A percentile compares a stretch with the other conserved stretches of the same genome.
Evolutionary conservation across 495 filamentous ascomycete species (phyloP).

Genomic region (Emericellopsis terricola): DNA sequence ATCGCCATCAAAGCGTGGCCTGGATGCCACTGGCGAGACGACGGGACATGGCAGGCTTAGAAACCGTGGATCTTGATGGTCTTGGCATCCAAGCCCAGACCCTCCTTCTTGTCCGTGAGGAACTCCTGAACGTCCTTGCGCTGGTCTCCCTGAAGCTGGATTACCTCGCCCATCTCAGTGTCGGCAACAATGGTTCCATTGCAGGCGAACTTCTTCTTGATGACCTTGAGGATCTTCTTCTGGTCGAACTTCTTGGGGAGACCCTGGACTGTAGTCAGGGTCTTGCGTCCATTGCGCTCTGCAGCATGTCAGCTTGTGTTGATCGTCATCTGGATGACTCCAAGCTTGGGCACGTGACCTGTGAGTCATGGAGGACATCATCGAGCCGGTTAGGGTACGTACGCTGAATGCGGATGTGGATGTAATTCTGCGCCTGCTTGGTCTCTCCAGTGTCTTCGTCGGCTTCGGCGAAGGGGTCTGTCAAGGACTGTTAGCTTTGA

Average conservation of each 20-base stretch:
- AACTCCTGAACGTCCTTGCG: conserved; percentile 97
- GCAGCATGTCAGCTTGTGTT: conserved; percentile 7
- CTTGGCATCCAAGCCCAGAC: conserved; percentile 80
- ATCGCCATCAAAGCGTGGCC: conserved; percentile 2
- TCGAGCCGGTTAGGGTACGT: conserved; percentile 27
- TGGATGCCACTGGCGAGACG: conserved; percentile 1
- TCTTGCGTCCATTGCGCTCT: conserved; percentile 99
- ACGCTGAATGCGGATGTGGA: conserved; percentile 99
- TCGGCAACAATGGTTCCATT: conserved; percentile 99
- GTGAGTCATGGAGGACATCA: too few relatives aligned
- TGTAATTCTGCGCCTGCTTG: conserved; percentile 85
- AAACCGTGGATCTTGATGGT: conserved; percentile 93
- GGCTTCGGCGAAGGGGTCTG: conserved; percentile 99
- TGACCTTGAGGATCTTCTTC: conserved; percentile 99
- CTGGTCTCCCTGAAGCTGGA: conserved; percentile 97
- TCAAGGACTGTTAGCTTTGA: background rate
- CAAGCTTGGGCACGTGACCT: background rate
- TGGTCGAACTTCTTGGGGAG: conserved; percentile 95
- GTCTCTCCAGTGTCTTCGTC: conserved; percentile 95
- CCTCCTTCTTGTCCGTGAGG: conserved; percentile 85
- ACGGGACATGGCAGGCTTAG: conserved; percentile 26
- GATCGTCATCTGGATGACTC: too few relatives aligned
- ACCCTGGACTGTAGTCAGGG: conserved; percentile 97
- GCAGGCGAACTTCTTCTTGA: conserved; percentile 99
- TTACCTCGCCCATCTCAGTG: conserved; percentile 97